These are phyloP conservation scores for Lasiodiplodia gonubiensis DNA, from an alignment of 2,329 filamentous ascomycete genomes.

Conservation along the genomic window DNA sequence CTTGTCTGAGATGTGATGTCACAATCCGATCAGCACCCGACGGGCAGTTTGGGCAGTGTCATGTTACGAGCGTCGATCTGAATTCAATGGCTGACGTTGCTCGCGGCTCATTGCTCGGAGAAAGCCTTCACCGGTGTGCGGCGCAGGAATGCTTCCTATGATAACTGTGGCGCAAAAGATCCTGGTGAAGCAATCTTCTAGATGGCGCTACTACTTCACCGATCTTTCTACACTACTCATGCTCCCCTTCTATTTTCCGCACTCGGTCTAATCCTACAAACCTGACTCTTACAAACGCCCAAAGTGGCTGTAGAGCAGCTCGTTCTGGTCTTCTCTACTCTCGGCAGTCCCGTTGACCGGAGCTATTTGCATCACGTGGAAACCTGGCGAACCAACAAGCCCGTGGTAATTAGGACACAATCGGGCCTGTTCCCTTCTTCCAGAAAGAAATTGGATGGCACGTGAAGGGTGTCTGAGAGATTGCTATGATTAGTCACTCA, in stretches of 20 bases:
- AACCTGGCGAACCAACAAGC: background rate
- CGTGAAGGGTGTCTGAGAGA: background rate
- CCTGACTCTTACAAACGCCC: background rate
- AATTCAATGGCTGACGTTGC: background rate
- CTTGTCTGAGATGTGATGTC: slow-evolving; percentile 8
- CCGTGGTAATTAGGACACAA: background rate
- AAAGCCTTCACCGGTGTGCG: background rate
- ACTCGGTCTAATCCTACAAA: background rate
- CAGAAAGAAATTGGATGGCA: background rate
- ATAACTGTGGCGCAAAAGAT: background rate
- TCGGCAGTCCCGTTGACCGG: background rate
- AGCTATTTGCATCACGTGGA: background rate
- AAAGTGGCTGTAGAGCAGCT: background rate
- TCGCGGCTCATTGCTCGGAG: background rate
- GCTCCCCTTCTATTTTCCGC: background rate
- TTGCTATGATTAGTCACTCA: background rate
- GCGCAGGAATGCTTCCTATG: background rate
- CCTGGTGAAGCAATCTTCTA: background rate
- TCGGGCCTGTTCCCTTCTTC: background rate
- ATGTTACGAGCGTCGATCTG: slow-evolving; percentile 13
- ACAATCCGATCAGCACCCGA: background rate
- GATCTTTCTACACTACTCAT: slow-evolving; percentile 1
- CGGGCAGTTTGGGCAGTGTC: background rate
- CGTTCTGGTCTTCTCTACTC: background rate
- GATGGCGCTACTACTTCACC: background rate